These are phyloP conservation scores for Didymella lethalis DNA, from an alignment of 2,329 filamentous ascomycete species.

Conservation along the genomic window DNA sequence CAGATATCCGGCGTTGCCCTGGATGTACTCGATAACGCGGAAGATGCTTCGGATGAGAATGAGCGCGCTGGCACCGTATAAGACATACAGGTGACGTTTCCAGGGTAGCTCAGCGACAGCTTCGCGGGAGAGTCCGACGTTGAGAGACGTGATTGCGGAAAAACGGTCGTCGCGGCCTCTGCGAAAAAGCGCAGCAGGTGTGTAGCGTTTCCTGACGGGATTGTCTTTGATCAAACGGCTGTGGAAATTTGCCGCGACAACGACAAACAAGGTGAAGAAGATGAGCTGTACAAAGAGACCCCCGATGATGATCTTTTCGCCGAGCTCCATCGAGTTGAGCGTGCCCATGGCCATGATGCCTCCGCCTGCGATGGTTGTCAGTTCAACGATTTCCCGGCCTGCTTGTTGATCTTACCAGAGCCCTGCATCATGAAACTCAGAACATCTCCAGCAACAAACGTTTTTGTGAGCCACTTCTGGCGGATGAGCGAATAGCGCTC, in stretches of 20 bases:
- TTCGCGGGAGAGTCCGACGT: background rate
- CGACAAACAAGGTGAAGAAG: slow-evolving; percentile 60
- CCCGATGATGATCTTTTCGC: slow-evolving; percentile 33
- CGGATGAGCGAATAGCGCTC: slow-evolving; percentile 52
- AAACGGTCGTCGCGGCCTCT: slow-evolving; percentile 12
- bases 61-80: slow-evolving; percentile 56
- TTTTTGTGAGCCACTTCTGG: slow-evolving; percentile 52
- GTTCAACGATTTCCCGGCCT: slow-evolving; percentile 18
- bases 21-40: slow-evolving; percentile 58
- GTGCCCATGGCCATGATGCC: slow-evolving; percentile 29
- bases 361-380: slow-evolving; percentile 22
- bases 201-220: slow-evolving; percentile 12
- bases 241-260: slow-evolving; percentile 32
- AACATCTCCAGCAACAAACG: slow-evolving; percentile 58
- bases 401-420: slow-evolving; percentile 16
- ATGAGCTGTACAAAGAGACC: slow-evolving; percentile 56
- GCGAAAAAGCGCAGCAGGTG: slow-evolving; percentile 6
- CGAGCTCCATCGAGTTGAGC: slow-evolving; percentile 16
- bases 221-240: slow-evolving; percentile 23
- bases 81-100: slow-evolving; percentile 50
- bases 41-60: slow-evolving; percentile 60
- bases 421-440: slow-evolving; percentile 55
- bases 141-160: background rate
- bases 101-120: slow-evolving; percentile 25
- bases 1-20: slow-evolving; percentile 56